Conservation (phyloP, 441 rosid species). For the Lepidium campestre region DNA sequence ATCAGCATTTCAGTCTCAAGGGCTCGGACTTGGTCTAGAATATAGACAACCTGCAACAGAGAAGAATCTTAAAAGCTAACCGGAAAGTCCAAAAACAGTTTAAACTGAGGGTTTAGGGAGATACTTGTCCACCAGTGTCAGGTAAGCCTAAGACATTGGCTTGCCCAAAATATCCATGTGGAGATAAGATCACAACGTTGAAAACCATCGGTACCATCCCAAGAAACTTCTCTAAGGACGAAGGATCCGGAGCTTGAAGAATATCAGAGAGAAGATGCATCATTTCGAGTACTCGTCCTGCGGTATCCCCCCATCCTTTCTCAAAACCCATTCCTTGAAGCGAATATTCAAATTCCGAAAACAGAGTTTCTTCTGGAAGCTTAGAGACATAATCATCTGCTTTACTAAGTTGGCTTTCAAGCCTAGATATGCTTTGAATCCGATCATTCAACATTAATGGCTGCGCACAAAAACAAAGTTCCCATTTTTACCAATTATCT, state of each 20-base stretch:
- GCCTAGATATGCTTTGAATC: constrained; percentile 51
- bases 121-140: constrained; percentile 99
- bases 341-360: constrained; percentile 66
- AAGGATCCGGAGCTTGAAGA: constrained; percentile 96
- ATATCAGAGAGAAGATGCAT: constrained; percentile 86
- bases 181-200: constrained; percentile 89
- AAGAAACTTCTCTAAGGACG: constrained; percentile 83
- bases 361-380: constrained; percentile 63
- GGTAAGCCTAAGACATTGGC: constrained; percentile 98
- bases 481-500: neutral
- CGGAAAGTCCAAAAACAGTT: neutral
- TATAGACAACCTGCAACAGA: constrained; percentile 74
- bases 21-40: constrained; percentile 97
- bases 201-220: constrained; percentile 93
- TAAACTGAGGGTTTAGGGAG: neutral
- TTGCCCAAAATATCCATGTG: constrained; percentile 97
- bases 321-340: constrained; percentile 94
- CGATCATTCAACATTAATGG: constrained; percentile 93
- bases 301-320: constrained; percentile 98
- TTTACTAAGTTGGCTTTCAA: constrained; percentile 61
- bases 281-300: constrained; percentile 61
- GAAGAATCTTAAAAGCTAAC: neutral
- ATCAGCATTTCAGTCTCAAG: constrained; percentile 84
- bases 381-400: constrained; percentile 86
- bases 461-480: constrained; percentile 31